Evolutionary conservation across 2,329 filamentous ascomycete species (phyloP).

Genomic region (Pleoardoris graminearum): DNA sequence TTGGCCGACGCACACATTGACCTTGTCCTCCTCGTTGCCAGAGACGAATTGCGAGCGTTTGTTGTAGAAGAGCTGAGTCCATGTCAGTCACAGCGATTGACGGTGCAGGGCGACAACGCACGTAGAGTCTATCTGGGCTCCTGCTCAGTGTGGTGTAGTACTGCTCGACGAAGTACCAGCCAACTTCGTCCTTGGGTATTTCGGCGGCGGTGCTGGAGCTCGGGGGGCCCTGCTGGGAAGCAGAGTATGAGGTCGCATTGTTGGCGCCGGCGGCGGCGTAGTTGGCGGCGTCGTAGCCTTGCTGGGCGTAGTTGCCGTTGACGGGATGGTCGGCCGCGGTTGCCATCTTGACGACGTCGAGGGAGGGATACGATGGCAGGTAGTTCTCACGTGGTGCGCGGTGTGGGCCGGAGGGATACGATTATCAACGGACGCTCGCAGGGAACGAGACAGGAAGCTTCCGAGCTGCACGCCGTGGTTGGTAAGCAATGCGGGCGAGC

Average conservation of each 20-base stretch:
- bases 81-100: constrained; percentile 23
- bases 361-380: constrained; percentile 10
- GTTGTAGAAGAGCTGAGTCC: constrained; percentile 78
- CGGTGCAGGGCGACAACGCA: constrained; percentile 34
- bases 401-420: not conserved
- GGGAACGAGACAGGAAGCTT: not conserved
- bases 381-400: not conserved
- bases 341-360: constrained; percentile 35
- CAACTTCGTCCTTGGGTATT: constrained; percentile 86
- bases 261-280: constrained; percentile 32
- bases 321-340: constrained; percentile 43
- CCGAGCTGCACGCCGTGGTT: not conserved
- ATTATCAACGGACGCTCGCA: not conserved
- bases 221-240: constrained; percentile 33
- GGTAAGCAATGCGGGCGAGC: constrained; percentile 1
- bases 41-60: constrained; percentile 95
- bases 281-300: constrained; percentile 47
- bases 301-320: constrained; percentile 55
- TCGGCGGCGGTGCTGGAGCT: constrained; percentile 40
- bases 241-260: constrained; percentile 30
- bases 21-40: constrained; percentile 85
- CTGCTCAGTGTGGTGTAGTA: constrained; percentile 98
- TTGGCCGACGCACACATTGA: constrained; percentile 83
- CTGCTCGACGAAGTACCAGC: constrained; percentile 99
- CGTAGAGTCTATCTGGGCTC: constrained; percentile 86